Evolutionary conservation across 805 yeast species (phyloP).

Genomic region (Zygosaccharomyces kombuchaensis): DNA sequence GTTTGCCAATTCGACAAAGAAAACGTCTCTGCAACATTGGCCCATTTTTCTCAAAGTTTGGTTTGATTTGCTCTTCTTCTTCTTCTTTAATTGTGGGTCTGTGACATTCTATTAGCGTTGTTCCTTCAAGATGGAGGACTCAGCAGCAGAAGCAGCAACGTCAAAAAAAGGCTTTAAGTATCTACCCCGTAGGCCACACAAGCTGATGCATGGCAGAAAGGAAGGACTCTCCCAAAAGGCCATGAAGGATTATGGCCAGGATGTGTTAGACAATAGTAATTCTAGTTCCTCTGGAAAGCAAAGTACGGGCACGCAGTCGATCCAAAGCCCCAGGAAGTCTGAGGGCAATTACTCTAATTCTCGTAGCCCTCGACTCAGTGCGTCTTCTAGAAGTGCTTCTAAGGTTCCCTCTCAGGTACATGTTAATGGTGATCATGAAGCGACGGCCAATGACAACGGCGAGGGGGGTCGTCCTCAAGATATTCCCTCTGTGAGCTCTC

Average conservation of each 20-base stretch:
- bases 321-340: slow-evolving; percentile 3
- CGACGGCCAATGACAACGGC: neutral
- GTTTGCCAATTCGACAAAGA: neutral
- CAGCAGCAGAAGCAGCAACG: neutral
- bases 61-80: neutral
- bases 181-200: neutral
- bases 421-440: neutral
- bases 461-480: slow-evolving; percentile 3
- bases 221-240: slow-evolving; percentile 9
- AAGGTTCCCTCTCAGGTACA: neutral
- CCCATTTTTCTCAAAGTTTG: neutral
- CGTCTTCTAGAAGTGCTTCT: slow-evolving; percentile 1
- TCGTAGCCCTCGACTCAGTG: slow-evolving; percentile 1
- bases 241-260: slow-evolving; percentile 13
- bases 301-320: neutral
- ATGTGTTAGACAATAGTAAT: slow-evolving; percentile 4
- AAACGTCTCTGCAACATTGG: no score
- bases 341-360: neutral
- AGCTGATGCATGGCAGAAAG: slow-evolving; percentile 1
- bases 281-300: neutral
- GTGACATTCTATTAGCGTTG: neutral
- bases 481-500: neutral
- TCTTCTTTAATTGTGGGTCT: neutral
- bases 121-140: slow-evolving; percentile 1
- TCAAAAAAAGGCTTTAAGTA: neutral